A percentile compares a stretch with the other conserved stretches of the same genome.
Conservation (phyloP, 2,329 filamentous ascomycete species). For the Fusarium vanettenii region DNA sequence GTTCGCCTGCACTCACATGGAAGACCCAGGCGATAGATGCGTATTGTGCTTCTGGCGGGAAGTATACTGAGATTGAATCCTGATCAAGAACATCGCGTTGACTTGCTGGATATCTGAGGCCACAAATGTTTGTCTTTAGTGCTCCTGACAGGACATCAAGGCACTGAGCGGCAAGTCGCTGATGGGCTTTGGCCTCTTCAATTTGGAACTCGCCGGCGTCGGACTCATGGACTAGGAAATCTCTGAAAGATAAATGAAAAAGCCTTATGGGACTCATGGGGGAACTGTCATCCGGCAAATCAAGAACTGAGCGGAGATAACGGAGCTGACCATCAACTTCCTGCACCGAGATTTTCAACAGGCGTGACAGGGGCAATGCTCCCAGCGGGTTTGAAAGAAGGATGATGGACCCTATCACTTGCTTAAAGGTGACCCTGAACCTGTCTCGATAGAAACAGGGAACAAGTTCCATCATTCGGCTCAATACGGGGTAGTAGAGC, state of each 20-base stretch:
- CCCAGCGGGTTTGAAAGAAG: slow-evolving; percentile 48
- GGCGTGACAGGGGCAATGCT: slow-evolving; percentile 33
- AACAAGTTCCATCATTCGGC: background rate
- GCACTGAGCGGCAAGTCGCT: slow-evolving; percentile 3
- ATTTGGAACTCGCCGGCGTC: slow-evolving; percentile 40
- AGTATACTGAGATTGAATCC: slow-evolving; percentile 2
- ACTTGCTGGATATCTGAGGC: no score
- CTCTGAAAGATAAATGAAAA: slow-evolving; percentile 53
- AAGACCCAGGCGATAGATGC: slow-evolving; percentile 52
- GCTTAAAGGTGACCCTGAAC: slow-evolving; percentile 34
- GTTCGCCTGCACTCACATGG: slow-evolving; percentile 44
- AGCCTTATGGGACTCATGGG: slow-evolving; percentile 40
- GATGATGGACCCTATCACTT: slow-evolving; percentile 48
- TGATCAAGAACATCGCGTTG: no score
- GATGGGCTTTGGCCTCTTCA: slow-evolving; percentile 6
- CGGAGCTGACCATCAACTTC: slow-evolving; percentile 39
- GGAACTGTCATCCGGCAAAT: slow-evolving; percentile 36
- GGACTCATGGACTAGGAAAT: slow-evolving; percentile 40
- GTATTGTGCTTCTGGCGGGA: slow-evolving; percentile 39
- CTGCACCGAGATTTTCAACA: slow-evolving; percentile 38
- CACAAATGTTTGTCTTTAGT: slow-evolving; percentile 44
- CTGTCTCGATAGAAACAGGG: background rate
- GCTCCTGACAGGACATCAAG: slow-evolving; percentile 26
- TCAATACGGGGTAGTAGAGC: slow-evolving; percentile 1
- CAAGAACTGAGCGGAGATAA: slow-evolving; percentile 50